Evolutionary conservation across 441 rosid species (phyloP), one percentile per base, ranked within the genome.

Genomic region (Theobroma grandiflorum): DNA sequence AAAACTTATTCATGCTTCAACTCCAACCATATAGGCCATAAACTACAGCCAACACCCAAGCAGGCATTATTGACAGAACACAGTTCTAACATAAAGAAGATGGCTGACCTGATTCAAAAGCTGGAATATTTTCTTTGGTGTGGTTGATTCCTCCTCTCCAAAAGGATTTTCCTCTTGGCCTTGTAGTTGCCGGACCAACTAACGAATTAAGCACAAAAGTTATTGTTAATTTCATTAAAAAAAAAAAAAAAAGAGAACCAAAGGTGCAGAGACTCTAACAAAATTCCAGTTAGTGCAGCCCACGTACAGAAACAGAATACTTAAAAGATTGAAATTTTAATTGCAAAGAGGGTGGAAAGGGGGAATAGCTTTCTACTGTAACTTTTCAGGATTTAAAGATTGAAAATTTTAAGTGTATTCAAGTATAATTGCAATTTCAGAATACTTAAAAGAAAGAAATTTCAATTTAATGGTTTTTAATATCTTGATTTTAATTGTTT

Each of bases 91-190:
- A 16, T 76, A 61, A 43, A 16, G 33, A 80, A 57, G 78, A 55
- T 58, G 57, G 71, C 84, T 81, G 79, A 87, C 99, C 98, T 97
- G 98, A 81, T 83, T 94, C 83, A 97, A 80, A 82, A 94, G 95
- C 94, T 95, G 99, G 75, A 95, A 93, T 66, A 91, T 88, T 85
- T 81, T 94, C 88, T 93, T 92, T 8, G 98, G 96, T 10, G 98
- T 87, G 20, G 93, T 88, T 59, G 93, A 82, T 64, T 87, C 84
- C 62, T 95, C 98, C 81, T 95, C 96, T 55, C 95, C 99, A 86
- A 97, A 97, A 75, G 99, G 99, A 87, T 97, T 97, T 87, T 95
- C 98, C 42, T 95, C 99, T 80, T 89, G 95, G 67, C 95, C 94
- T 86, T 86, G 97, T 81, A 94, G 83, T 79, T 86, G 90, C 85